phyloP scores from a whole-genome alignment of 2,329 filamentous ascomycete genomes.

The Exophiala phaeomuriformis region DNA sequence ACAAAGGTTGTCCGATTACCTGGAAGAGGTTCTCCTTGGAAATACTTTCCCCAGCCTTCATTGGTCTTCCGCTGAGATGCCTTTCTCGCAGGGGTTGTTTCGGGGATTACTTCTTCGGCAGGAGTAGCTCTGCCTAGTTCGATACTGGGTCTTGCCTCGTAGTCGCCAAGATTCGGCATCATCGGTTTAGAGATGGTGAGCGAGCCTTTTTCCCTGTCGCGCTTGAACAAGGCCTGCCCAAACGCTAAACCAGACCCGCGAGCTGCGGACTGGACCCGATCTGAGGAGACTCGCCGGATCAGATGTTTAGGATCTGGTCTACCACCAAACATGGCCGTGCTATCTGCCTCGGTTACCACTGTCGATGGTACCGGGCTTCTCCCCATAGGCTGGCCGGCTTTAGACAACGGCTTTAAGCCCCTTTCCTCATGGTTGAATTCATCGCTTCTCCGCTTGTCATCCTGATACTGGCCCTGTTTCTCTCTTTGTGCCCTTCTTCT shows the following conservation, averaged over 20 bases:
- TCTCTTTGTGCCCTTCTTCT: conserved; percentile 43
- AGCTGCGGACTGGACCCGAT: conserved; percentile 9
- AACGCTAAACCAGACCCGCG: conserved; percentile 20
- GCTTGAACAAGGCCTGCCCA: conserved; percentile 23
- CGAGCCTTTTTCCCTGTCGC: conserved; percentile 22
- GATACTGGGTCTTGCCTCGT: conserved; percentile 21
- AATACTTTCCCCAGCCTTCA: conserved; percentile 46
- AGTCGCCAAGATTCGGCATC: conserved; percentile 24
- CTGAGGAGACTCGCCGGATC: conserved; percentile 25
- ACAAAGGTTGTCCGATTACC: conserved; percentile 18
- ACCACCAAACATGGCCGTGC: conserved; percentile 35
- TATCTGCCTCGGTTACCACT: conserved; percentile 24
- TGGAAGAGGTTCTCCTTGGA: conserved; percentile 33
- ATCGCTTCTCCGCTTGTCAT: conserved; percentile 47
- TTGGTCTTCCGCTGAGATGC: conserved; percentile 37
- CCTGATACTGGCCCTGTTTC: conserved; percentile 45
- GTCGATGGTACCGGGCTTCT: conserved; percentile 37
- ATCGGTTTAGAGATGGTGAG: conserved; percentile 27
- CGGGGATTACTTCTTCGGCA: conserved; percentile 7
- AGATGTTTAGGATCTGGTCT: conserved; percentile 32
- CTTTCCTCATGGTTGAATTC: conserved; percentile 40
- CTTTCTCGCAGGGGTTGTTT: conserved; percentile 12
- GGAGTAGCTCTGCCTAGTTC: conserved; percentile 25
- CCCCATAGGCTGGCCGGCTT: conserved; percentile 40
- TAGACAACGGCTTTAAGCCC: conserved; percentile 39